Percentiles rank a stretch among this genome's conserved stretches.
phyloP scores from a whole-genome alignment of 495 filamentous ascomycete species.

The Xylaria longipes region DNA sequence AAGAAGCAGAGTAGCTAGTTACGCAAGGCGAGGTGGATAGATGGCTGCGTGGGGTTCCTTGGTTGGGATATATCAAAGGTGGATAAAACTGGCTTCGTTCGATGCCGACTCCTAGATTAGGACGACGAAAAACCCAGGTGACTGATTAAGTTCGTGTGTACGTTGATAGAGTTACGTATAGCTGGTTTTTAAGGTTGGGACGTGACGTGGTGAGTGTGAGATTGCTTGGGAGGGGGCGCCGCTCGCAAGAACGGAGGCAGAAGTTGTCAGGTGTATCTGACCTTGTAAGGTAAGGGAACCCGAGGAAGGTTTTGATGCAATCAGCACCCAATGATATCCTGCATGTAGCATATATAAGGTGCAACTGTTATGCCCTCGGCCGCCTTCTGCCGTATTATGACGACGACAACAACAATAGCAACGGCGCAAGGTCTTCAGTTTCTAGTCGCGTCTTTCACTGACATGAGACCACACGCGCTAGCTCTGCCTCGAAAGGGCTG shows the following conservation, averaged over 20 bases:
- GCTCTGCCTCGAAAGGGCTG: constrained; percentile 20
- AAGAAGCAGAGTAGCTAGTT: constrained; percentile 12
- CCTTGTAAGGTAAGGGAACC: constrained; percentile 23
- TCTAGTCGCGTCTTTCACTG: constrained; percentile 24
- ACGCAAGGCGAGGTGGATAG: constrained; percentile 24
- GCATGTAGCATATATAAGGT: constrained; percentile 2
- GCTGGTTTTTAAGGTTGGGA: constrained; percentile 30
- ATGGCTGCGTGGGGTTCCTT: constrained; percentile 26
- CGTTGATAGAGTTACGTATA: constrained; percentile 29
- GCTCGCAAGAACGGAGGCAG: constrained; percentile 24
- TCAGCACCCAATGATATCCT: constrained; percentile 19
- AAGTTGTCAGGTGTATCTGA: constrained; percentile 19
- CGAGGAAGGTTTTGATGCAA: constrained; percentile 17
- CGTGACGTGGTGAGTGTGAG: constrained; percentile 29
- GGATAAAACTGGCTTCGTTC: constrained; percentile 29
- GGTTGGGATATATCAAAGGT: constrained; percentile 21
- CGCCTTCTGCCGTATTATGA: not conserved
- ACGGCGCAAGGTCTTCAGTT: constrained; percentile 23
- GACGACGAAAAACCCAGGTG: constrained; percentile 2
- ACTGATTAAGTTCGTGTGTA: constrained; percentile 20
- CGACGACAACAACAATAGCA: constrained; percentile 12
- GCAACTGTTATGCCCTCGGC: constrained; percentile 16
- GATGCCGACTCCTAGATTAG: constrained; percentile 25
- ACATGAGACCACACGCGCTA: constrained; percentile 19
- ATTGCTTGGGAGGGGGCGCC: constrained; percentile 26